Percentiles rank a stretch among this genome's conserved stretches.
These are phyloP conservation scores for Elsinoe australis DNA, from an alignment of 2,329 filamentous ascomycete species.

Conservation along the genomic window DNA sequence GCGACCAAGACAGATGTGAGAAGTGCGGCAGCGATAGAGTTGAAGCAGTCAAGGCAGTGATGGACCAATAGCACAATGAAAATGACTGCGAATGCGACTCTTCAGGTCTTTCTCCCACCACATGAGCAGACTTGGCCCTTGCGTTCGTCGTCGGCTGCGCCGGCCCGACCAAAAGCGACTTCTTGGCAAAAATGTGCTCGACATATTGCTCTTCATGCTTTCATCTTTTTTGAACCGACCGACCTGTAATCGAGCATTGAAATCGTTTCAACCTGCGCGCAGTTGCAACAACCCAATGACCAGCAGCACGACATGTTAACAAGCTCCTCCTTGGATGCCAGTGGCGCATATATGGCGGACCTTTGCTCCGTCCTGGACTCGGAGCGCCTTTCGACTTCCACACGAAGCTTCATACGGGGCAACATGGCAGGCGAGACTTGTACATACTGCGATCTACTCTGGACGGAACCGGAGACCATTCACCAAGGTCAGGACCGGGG, in stretches of 20 bases:
- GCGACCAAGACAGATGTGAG: background rate
- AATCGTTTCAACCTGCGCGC: no score
- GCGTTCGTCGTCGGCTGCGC: slow-evolving; percentile 8
- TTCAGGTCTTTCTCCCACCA: slow-evolving; percentile 1
- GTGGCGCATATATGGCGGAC: slow-evolving; percentile 10
- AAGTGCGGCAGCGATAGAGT: background rate
- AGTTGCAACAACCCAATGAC: no score
- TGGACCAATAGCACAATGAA: slow-evolving; percentile 1
- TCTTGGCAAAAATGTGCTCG: slow-evolving; percentile 9
- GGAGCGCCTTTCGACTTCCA: background rate
- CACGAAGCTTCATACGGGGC: no score
- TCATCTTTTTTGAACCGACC: no score
- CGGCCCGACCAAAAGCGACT: slow-evolving; percentile 1
- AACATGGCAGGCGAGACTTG: no score
- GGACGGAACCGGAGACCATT: background rate
- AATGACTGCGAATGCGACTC: slow-evolving; percentile 1
- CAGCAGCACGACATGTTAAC: slow-evolving; percentile 5
- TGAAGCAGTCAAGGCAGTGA: background rate
- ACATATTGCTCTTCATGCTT: no score
- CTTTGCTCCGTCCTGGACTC: slow-evolving; percentile 4
- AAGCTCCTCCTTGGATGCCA: slow-evolving; percentile 1
- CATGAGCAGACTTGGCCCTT: slow-evolving; percentile 6
- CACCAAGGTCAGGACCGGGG: no score
- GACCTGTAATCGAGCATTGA: no score
- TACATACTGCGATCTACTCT: background rate